A percentile compares a stretch with the other conserved stretches of the same genome.
These are phyloP conservation scores for Crithidia brevicula DNA, from an alignment of 208 protist genomes.

Conservation along the genomic window DNA sequence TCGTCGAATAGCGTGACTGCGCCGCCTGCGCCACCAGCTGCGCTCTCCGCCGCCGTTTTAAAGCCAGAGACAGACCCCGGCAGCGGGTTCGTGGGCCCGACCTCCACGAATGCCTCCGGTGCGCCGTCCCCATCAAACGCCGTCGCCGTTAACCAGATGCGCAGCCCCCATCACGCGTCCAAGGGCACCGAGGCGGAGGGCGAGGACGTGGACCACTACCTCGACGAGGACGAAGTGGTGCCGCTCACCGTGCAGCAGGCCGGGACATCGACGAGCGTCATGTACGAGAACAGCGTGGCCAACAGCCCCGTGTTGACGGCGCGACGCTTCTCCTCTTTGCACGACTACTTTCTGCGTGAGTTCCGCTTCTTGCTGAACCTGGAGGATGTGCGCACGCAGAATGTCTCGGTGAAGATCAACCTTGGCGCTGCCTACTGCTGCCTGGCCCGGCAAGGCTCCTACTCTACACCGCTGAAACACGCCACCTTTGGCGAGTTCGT, in stretches of 20 bases:
- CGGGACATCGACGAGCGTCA: slow-evolving; percentile 13
- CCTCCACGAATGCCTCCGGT: not conserved
- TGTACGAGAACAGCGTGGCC: slow-evolving; percentile 49
- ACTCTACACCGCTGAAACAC: slow-evolving; percentile 81
- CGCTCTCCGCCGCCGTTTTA: not conserved
- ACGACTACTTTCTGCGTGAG: slow-evolving; percentile 77
- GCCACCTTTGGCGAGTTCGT: slow-evolving; percentile 85
- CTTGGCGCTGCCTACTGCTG: slow-evolving; percentile 87
- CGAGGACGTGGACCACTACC: slow-evolving; percentile 53
- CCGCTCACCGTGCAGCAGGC: slow-evolving; percentile 54
- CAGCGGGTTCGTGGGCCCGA: slow-evolving; percentile 1
- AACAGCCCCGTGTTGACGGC: slow-evolving; percentile 80
- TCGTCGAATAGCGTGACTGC: not conserved
- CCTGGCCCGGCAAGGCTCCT: slow-evolving; percentile 70
- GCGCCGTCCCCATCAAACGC: not conserved
- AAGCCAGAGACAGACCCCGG: not conserved
- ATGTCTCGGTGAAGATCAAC: slow-evolving; percentile 77
- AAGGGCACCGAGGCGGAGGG: slow-evolving; percentile 27
- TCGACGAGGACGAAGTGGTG: slow-evolving; percentile 51
- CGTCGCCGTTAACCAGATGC: not conserved
- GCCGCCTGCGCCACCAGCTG: not conserved
- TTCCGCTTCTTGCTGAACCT: slow-evolving; percentile 68
- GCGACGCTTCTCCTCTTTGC: slow-evolving; percentile 62
- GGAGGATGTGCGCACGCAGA: slow-evolving; percentile 75
- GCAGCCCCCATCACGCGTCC: slow-evolving; percentile 3